A percentile compares a stretch with the other conserved stretches of the same genome.
Conservation (phyloP, 169 alveolate species). For the Plasmodium chabaudi region DNA sequence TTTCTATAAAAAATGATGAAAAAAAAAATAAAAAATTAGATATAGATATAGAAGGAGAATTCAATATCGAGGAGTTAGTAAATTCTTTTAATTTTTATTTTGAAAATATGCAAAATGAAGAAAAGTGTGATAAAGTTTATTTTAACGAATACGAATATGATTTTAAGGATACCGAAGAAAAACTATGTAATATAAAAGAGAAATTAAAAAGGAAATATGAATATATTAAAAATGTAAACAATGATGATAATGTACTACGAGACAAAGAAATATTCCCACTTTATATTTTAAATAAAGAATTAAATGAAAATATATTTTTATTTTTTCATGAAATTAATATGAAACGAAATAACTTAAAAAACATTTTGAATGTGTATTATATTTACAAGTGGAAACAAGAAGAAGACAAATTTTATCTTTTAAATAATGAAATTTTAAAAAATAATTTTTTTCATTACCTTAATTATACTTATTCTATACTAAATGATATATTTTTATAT, state of each 20-base stretch:
- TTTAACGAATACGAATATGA: slow-evolving; percentile 9
- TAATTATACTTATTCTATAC: slow-evolving; percentile 8
- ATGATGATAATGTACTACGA: not conserved
- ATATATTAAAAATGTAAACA: not conserved
- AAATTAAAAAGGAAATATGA: slow-evolving; percentile 35
- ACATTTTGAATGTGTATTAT: slow-evolving; percentile 56
- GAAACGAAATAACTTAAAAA: slow-evolving; percentile 53
- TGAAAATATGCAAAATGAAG: slow-evolving; percentile 4
- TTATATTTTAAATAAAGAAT: slow-evolving; percentile 50
- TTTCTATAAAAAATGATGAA: slow-evolving; percentile 1
- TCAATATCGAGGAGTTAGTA: slow-evolving; percentile 13
- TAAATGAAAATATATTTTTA: slow-evolving; percentile 55
- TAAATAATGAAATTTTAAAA: slow-evolving; percentile 34
- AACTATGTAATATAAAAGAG: slow-evolving; percentile 20
- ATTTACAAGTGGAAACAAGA: slow-evolving; percentile 55
- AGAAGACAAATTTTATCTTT: slow-evolving; percentile 18
- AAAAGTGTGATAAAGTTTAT: not conserved
- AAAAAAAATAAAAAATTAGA: not conserved
- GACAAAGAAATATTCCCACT: slow-evolving; percentile 14
- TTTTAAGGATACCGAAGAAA: slow-evolving; percentile 12
- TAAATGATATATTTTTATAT: slow-evolving; percentile 24
- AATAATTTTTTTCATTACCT: slow-evolving; percentile 51
- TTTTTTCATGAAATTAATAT: slow-evolving; percentile 69
- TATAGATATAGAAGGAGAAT: slow-evolving; percentile 14
- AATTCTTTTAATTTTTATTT: slow-evolving; percentile 49